Evolutionary conservation across 106 monocot genomes (phyloP).

Genomic region (Allium cepa): DNA sequence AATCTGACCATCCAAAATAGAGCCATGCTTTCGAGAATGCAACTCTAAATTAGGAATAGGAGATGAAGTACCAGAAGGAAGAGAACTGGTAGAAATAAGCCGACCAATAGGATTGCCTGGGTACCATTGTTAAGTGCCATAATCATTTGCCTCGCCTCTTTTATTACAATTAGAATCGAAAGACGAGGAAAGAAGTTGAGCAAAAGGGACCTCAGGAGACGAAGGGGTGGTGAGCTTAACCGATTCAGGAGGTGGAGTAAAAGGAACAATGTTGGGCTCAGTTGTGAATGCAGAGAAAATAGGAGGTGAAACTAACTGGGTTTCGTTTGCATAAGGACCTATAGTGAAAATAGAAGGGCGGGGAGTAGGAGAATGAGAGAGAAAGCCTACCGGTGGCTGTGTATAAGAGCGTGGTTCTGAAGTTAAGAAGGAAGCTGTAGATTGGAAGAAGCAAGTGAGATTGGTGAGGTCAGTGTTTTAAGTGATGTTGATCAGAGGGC

Average conservation of each 20-base stretch:
- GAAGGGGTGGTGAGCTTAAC: slow-evolving; percentile 78
- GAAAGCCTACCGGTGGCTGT: slow-evolving; percentile 48
- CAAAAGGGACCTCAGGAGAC: slow-evolving; percentile 96
- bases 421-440: slow-evolving; percentile 77
- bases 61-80: slow-evolving; percentile 69
- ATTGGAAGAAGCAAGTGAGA: too few relatives aligned
- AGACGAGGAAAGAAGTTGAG: slow-evolving; percentile 52
- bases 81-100: slow-evolving; percentile 73
- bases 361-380: slow-evolving; percentile 40
- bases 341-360: slow-evolving; percentile 68
- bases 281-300: slow-evolving; percentile 91
- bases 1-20: slow-evolving; percentile 42
- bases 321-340: slow-evolving; percentile 89
- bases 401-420: slow-evolving; percentile 57
- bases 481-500: too few relatives aligned
- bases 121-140: slow-evolving; percentile 52
- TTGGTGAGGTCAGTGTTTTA: too few relatives aligned
- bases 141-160: slow-evolving; percentile 31
- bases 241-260: slow-evolving; percentile 87
- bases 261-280: slow-evolving; percentile 85
- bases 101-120: slow-evolving; percentile 81
- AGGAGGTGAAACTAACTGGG: slow-evolving; percentile 88
- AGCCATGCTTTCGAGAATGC: slow-evolving; percentile 19
- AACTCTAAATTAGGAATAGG: slow-evolving; percentile 62
- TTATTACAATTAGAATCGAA: slow-evolving; percentile 23